A percentile compares a stretch with the other conserved stretches of the same genome.
Evolutionary conservation across 805 yeast species (phyloP).

Genomic region (Metschnikowia santaceciliae): DNA sequence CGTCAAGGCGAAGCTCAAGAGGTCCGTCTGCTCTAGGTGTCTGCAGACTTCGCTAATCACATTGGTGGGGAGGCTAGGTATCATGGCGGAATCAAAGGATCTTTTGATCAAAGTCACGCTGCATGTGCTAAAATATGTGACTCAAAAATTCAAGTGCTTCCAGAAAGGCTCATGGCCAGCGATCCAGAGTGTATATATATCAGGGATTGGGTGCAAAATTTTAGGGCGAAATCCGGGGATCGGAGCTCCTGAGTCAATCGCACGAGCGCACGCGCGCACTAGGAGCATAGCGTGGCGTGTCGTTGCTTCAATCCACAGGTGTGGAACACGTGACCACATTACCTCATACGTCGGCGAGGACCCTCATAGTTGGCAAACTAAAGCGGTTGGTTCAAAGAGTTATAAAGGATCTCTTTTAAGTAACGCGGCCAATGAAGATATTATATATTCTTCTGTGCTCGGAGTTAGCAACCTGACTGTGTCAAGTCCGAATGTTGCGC

Average conservation of each 20-base stretch:
- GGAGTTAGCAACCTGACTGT: not conserved
- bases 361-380: not conserved
- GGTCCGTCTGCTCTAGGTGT: slow-evolving; percentile 12
- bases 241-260: slow-evolving; percentile 11
- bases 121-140: not conserved
- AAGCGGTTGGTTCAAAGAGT: not conserved
- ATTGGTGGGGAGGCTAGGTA: slow-evolving; percentile 9
- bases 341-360: not conserved
- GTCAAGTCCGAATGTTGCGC: not conserved
- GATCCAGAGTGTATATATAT: slow-evolving; percentile 1
- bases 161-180: not conserved
- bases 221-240: slow-evolving; percentile 16
- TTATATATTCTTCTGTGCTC: not conserved
- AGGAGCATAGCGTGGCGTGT: not conserved
- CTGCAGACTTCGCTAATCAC: slow-evolving; percentile 6
- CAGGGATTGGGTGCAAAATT: slow-evolving; percentile 17
- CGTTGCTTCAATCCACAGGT: not conserved
- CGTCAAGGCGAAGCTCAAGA: slow-evolving; percentile 12
- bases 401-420: not conserved
- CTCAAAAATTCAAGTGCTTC: not conserved
- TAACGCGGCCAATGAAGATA: not conserved
- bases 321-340: not conserved
- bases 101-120: not conserved
- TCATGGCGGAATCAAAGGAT: not conserved
- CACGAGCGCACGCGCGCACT: not conserved